These are phyloP conservation scores for Candida incommunis DNA, from an alignment of 805 yeast species.

Conservation along the genomic window DNA sequence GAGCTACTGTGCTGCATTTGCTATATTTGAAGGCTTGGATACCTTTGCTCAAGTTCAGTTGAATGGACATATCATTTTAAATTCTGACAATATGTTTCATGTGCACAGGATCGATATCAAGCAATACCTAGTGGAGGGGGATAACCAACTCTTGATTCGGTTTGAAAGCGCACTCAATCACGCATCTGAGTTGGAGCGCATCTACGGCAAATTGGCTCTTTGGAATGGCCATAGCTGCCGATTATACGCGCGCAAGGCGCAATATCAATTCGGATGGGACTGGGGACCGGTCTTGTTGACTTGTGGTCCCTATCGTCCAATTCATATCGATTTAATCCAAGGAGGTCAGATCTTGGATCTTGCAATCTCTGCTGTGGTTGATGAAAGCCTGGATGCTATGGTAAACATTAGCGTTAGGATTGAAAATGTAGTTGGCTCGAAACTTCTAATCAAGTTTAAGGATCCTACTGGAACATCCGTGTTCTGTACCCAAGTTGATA, in stretches of 20 bases:
- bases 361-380: conserved; percentile 2
- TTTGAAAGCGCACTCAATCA: conserved; percentile 27
- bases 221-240: conserved; percentile 33
- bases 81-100: conserved; percentile 29
- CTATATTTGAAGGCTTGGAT: conserved; percentile 29
- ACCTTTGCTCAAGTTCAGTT: conserved; percentile 26
- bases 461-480: background rate
- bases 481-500: background rate
- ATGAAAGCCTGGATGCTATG: background rate
- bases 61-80: conserved; percentile 22
- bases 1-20: conserved; percentile 3
- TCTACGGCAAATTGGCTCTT: conserved; percentile 19
- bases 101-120: conserved; percentile 19
- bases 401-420: background rate
- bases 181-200: conserved; percentile 23
- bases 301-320: conserved; percentile 31
- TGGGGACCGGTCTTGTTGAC: conserved; percentile 35
- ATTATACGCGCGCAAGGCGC: conserved; percentile 35
- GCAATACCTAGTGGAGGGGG: conserved; percentile 8
- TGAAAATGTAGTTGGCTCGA: too few species aligned
- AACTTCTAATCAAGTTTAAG: background rate
- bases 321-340: conserved; percentile 17
- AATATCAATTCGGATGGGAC: conserved; percentile 45
- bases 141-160: conserved; percentile 22
- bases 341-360: conserved; percentile 7